Evolutionary conservation across 2,329 filamentous ascomycete genomes (phyloP), one percentile per base, ranked within the genome.

Genomic region (Colletotrichum shisoi): DNA sequence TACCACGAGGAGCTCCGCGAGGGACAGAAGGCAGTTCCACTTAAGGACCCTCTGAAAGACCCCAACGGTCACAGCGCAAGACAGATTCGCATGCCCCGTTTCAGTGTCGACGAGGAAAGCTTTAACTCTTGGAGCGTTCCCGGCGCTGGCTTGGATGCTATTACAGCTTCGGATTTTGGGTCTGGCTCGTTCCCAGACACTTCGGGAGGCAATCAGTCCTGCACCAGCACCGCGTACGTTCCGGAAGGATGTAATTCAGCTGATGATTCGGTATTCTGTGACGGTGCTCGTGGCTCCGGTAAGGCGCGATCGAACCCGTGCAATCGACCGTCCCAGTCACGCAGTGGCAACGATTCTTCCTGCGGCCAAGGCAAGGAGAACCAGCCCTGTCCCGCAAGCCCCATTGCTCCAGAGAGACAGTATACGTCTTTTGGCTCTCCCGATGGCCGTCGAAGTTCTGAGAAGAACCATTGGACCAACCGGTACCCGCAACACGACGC

Each of bases 91-190:
- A 13, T 46, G 15, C 54, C 49, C 12, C 37, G 37, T 8, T 45
- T 49, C 19, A 54, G 37, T 39, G 17, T 52, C 19, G 65, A 68
- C 11, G 65, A 68, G 13, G 61, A 68, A 27, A 68, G 61, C 49
- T 68, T 68, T 27, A 60, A 65, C 61, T 68, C 65, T 34, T 68
- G 65, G 65, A 57, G 65, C 44, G 34, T 17, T 21, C 34, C 54
- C 2, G 11, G 27, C 21, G 54, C 31, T 15, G 54, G 42, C 42
- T 31, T 34, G 13, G 24, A 49, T 11, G 48, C 21, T 12, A 65
- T 56, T 31, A 19, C n/a, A 3, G 24, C 48, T 12, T 11, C 57
- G 4, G n/a, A n/a, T 24, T 51, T 31, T 4, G n/a, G n/a, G 12
- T 37, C 17, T 15, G 24, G 27, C 31, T 40, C 24, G 19, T 37